These are phyloP conservation scores for Debaryomycetaceae sp. DNA, from an alignment of 1,139 yeast genomes.

Conservation along the genomic window DNA sequence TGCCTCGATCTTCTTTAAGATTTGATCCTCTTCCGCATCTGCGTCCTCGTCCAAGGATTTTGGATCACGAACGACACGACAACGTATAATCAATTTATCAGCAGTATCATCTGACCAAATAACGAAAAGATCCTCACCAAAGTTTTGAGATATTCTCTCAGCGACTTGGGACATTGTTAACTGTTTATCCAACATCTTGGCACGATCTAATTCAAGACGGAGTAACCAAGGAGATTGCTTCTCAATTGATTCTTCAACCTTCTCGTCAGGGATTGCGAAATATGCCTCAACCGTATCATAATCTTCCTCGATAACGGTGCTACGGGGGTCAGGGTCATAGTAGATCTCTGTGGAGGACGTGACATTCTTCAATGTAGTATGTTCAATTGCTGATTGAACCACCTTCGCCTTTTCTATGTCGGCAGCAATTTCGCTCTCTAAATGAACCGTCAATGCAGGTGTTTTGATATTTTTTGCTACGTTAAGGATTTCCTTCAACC, in stretches of 20 bases:
- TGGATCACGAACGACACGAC: slow-evolving; percentile 97
- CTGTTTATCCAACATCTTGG: slow-evolving; percentile 97
- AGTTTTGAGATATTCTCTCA: slow-evolving; percentile 87
- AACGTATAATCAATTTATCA: slow-evolving; percentile 92
- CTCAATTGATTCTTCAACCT: slow-evolving; percentile 87
- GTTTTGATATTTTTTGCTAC: slow-evolving; percentile 98
- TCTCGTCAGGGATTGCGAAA: slow-evolving; percentile 97
- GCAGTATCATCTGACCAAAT: slow-evolving; percentile 99
- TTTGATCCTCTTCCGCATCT: slow-evolving; percentile 96
- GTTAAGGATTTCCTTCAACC: slow-evolving; percentile 96
- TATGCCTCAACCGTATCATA: slow-evolving; percentile 95
- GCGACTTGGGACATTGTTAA: slow-evolving; percentile 98
- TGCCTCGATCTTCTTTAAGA: slow-evolving; percentile 90
- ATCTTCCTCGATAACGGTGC: slow-evolving; percentile 95
- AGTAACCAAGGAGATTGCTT: slow-evolving; percentile 97
- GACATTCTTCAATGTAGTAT: slow-evolving; percentile 89
- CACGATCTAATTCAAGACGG: slow-evolving; percentile 96
- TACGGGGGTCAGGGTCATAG: slow-evolving; percentile 97
- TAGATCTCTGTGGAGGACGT: slow-evolving; percentile 96
- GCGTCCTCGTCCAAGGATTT: slow-evolving; percentile 89
- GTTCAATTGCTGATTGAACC: slow-evolving; percentile 95
- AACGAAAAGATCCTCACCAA: slow-evolving; percentile 92
- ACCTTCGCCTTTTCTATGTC: slow-evolving; percentile 94
- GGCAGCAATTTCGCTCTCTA: slow-evolving; percentile 73
- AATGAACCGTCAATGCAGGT: slow-evolving; percentile 93